phyloP scores from a whole-genome alignment of 495 filamentous ascomycete species.

The Xylaria cubensis region DNA sequence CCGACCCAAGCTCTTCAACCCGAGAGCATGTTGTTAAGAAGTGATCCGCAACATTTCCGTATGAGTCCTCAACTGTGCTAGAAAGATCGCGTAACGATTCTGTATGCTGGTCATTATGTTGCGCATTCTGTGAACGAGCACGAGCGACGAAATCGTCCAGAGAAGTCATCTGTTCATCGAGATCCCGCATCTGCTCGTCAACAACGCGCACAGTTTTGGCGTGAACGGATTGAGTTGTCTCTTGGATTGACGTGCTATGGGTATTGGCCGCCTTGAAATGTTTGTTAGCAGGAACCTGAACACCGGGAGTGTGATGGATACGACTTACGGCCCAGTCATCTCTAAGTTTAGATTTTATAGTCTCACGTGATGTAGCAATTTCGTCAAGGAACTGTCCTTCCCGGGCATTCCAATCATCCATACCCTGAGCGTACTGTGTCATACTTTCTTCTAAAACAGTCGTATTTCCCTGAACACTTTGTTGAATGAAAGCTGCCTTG shows the following conservation, averaged over 20 bases:
- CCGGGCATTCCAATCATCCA: conserved; percentile 76
- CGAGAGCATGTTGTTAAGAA: conserved; percentile 67
- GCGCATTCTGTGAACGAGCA: conserved; percentile 80
- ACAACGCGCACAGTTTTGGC: conserved; percentile 92
- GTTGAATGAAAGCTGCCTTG: conserved; percentile 65
- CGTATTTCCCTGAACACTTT: conserved; percentile 66
- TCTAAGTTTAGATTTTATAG: conserved; percentile 79
- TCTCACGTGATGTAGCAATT: conserved; percentile 73
- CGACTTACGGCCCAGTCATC: conserved; percentile 82
- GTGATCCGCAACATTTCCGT: conserved; percentile 68
- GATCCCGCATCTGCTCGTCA: conserved; percentile 83
- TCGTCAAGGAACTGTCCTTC: conserved; percentile 73
- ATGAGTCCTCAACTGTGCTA: conserved; percentile 70
- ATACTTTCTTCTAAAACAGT: conserved; percentile 68
- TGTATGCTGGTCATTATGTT: conserved; percentile 71
- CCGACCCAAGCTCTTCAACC: conserved; percentile 66
- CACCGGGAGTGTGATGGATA: not conserved
- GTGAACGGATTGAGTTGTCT: conserved; percentile 84
- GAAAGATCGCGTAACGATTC: conserved; percentile 66
- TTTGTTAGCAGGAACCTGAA: conserved; percentile 35
- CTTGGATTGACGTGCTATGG: conserved; percentile 79
- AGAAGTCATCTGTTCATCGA: conserved; percentile 84
- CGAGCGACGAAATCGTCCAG: conserved; percentile 90
- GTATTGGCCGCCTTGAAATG: conserved; percentile 70
- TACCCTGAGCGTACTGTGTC: conserved; percentile 68